These are phyloP conservation scores for Letharia lupina DNA, from an alignment of 495 filamentous ascomycete species.

Conservation along the genomic window DNA sequence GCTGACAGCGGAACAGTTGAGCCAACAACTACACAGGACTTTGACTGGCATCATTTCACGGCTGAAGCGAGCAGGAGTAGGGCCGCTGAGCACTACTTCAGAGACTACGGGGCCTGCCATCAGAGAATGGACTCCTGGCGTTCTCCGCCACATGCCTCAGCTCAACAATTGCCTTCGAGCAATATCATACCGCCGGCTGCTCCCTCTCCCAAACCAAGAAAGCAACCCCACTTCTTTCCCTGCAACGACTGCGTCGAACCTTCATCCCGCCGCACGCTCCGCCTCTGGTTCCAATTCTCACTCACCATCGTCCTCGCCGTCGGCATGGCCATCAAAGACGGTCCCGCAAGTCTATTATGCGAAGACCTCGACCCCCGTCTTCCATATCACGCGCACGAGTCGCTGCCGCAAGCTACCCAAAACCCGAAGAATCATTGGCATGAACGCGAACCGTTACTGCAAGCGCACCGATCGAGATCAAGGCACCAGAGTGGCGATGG, in stretches of 20 bases:
- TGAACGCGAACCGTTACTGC: neutral
- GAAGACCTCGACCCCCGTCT: neutral
- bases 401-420: neutral
- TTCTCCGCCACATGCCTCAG: neutral
- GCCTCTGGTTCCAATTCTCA: conserved; percentile 32
- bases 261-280: conserved; percentile 24
- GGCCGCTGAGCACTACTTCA: conserved; percentile 12
- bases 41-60: conserved; percentile 21
- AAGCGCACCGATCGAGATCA: neutral
- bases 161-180: neutral
- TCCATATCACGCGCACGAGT: neutral
- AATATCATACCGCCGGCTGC: neutral
- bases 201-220: neutral
- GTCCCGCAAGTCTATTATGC: conserved; percentile 25
- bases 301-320: conserved; percentile 30
- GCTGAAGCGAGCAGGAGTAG: conserved; percentile 12
- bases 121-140: conserved; percentile 4
- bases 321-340: conserved; percentile 30
- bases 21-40: conserved; percentile 2
- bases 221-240: conserved; percentile 20
- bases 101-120: neutral
- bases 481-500: neutral
- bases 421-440: neutral
- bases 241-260: conserved; percentile 24
- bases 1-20: conserved; percentile 22